These are phyloP conservation scores for Podospora tetraspora DNA, from an alignment of 495 filamentous ascomycete species.

Conservation along the genomic window DNA sequence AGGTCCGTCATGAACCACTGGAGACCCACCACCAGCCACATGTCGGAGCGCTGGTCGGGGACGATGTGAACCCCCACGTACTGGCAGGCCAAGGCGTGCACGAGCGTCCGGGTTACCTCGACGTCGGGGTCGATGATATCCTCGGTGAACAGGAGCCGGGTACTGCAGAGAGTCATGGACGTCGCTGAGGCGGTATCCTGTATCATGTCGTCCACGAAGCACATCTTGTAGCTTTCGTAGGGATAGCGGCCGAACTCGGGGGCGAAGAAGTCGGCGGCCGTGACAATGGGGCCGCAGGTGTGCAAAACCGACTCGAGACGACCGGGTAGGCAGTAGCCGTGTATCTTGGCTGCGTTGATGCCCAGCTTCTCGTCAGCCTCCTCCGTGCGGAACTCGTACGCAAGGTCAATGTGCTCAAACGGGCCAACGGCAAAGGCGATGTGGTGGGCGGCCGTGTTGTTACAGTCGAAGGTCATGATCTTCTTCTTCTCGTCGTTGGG, in stretches of 20 bases:
- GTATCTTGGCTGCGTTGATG: conserved; percentile 71
- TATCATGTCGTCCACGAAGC: conserved; percentile 84
- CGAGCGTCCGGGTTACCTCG: conserved; percentile 66
- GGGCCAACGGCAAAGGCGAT: conserved; percentile 90
- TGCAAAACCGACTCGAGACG: conserved; percentile 73
- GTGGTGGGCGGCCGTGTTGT: conserved; percentile 69
- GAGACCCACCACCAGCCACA: conserved; percentile 87
- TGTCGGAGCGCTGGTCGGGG: conserved; percentile 70
- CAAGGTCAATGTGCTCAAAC: conserved; percentile 87
- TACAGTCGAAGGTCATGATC: conserved; percentile 71
- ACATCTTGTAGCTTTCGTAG: conserved; percentile 80
- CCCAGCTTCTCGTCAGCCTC: conserved; percentile 88
- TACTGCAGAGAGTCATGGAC: conserved; percentile 82
- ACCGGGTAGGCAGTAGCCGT: conserved; percentile 86
- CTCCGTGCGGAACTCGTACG: conserved; percentile 74
- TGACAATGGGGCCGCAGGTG: conserved; percentile 55
- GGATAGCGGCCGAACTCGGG: conserved; percentile 81
- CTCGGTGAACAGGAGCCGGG: conserved; percentile 72
- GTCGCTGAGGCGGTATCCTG: conserved; percentile 69
- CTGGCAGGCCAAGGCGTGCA: conserved; percentile 82
- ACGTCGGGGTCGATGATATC: conserved; percentile 78
- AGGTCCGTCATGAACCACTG: conserved; percentile 89
- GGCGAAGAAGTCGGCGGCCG: conserved; percentile 78
- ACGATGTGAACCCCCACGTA: conserved; percentile 90
- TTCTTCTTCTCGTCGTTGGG: conserved; percentile 70